Base-by-base conservation (phyloP, 495 filamentous ascomycete genomes). In the Penicillium roqueforti region DNA sequence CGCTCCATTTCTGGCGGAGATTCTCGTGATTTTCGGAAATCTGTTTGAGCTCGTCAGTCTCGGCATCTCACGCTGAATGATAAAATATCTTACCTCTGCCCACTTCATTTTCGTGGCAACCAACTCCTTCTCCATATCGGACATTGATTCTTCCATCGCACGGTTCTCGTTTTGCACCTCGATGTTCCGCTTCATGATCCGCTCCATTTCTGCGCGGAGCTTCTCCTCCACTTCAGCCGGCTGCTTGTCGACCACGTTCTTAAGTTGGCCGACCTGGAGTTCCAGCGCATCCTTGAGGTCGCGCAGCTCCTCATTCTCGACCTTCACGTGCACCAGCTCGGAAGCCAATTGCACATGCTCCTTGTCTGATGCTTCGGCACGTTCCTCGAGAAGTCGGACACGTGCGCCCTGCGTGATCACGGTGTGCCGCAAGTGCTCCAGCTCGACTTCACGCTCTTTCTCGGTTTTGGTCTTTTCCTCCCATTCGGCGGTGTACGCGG, bases 121-220 rank as follows among this genome's bases (percentile, higher is more conserved):
- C 42, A 99, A 72, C 62, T 86, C 84, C 71, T 92, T 91, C 77
- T 97, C 93, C 81, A 99, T 93, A 52, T 97, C 93, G 28, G 82
- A 81, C 81, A 95, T 83, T 63, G 89, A 86, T 70, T 96, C 95
- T 68, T 96, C 91, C 61, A 99, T 75, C 31, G 75, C 78, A 47
- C 87, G 80, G 60, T 97, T 97, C 76, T 96, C 91, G 46, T 95
- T 91, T 63, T 97, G 92, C 16, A 97, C 92, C 62, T 95, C 92
- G 25, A 87, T 79, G 64, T 97, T 97, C 50, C 91, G 83, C 67
- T 89, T 83, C 85, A 97, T 92, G 61, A 97, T 83, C 13, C 87
- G 82, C 28, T 96, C 92, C 79, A 96, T 92, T 71, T 99, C 92
- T 5, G 77, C 81, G 65, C 85, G 83, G 58, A 96, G 83, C 50